Conservation (phyloP, 331 rosid species). For the Arachis monticola region DNA sequence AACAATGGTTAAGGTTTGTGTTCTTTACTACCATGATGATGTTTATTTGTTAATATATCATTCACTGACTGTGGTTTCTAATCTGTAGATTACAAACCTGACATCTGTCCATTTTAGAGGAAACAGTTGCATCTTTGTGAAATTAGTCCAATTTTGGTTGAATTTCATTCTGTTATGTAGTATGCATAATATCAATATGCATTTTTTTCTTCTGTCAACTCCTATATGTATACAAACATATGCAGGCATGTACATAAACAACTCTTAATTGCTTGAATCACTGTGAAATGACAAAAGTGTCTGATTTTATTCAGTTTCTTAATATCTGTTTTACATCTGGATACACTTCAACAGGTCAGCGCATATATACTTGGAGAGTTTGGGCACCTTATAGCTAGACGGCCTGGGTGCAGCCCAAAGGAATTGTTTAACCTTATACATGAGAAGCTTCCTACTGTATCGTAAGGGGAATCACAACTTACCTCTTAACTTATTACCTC, state of each 20-base stretch:
- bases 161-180: conserved; percentile 26
- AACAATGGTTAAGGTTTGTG: conserved; percentile 98
- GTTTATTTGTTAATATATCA: too few species aligned
- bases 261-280: conserved; percentile 23
- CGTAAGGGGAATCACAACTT: conserved; percentile 61
- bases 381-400: conserved; percentile 91
- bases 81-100: too few species aligned
- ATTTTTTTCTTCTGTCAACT: conserved; percentile 7
- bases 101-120: conserved; percentile 20
- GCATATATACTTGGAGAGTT: conserved; percentile 97
- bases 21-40: too few species aligned
- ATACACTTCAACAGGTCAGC: conserved; percentile 77
- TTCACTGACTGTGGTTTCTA: too few species aligned
- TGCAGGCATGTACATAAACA: background rate
- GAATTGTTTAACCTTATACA: conserved; percentile 83
- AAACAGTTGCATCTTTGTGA: conserved; percentile 28
- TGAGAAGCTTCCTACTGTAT: conserved; percentile 96
- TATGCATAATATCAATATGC: conserved; percentile 18
- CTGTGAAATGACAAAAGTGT: conserved; percentile 23
- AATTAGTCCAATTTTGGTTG: conserved; percentile 18
- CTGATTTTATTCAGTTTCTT: conserved; percentile 5
- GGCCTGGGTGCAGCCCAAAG: conserved; percentile 89
- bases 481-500: too few species aligned
- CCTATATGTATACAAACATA: background rate
- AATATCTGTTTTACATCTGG: conserved; percentile 36